Evolutionary conservation across 441 rosid genomes (phyloP).

Genomic region (Viola pubescens): DNA sequence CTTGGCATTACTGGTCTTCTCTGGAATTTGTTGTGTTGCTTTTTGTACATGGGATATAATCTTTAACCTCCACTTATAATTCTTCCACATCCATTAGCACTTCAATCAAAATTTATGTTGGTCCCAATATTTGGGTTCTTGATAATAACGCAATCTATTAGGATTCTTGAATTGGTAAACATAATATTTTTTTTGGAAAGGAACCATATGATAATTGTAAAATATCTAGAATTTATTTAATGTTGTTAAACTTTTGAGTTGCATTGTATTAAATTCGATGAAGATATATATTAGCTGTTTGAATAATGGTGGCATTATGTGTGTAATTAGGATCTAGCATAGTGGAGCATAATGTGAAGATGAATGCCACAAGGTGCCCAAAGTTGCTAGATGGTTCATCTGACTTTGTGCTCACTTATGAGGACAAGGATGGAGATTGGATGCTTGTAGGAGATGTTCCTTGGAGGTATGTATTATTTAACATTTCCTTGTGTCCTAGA

Average conservation of each 20-base stretch:
- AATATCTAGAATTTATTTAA: too few species aligned
- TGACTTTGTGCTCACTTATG: slow-evolving; percentile 70
- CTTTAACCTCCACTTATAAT: too few species aligned
- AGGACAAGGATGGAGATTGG: slow-evolving; percentile 97
- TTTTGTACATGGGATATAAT: too few species aligned
- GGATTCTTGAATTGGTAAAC: too few species aligned
- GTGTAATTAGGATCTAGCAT: slow-evolving; percentile 35
- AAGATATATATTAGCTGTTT: not conserved
- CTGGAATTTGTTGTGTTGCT: not conserved
- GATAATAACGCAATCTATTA: too few species aligned
- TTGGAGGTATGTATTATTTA: slow-evolving; percentile 56
- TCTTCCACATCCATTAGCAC: too few species aligned
- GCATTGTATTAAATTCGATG: too few species aligned
- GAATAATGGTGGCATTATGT: slow-evolving; percentile 10
- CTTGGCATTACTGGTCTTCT: not conserved
- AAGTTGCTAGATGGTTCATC: slow-evolving; percentile 64
- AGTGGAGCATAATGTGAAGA: slow-evolving; percentile 19
- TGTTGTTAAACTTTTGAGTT: too few species aligned
- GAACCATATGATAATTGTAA: too few species aligned
- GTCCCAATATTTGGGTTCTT: too few species aligned
- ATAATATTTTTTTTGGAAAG: too few species aligned
- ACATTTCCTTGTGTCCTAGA: not conserved
- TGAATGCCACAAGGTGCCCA: slow-evolving; percentile 28
- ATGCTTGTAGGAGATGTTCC: slow-evolving; percentile 98
- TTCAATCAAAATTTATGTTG: too few species aligned